Conservation (phyloP, 108 stramenopile genomes). For the Epithemia pelagica region DNA sequence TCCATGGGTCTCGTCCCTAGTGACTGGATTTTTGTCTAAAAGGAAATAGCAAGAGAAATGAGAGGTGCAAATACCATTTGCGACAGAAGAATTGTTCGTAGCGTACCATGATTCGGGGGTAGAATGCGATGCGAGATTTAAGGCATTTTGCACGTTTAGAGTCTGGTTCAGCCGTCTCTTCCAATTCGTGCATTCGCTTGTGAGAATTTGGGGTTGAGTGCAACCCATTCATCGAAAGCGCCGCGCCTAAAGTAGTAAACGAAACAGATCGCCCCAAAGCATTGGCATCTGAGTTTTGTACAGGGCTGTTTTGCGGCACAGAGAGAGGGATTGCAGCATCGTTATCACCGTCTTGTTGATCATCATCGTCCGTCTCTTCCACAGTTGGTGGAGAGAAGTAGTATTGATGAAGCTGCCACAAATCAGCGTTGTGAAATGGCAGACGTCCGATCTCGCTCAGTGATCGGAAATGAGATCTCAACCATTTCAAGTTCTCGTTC, state of each 20-base stretch:
- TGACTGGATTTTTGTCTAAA: conserved; percentile 54
- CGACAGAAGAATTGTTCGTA: neutral
- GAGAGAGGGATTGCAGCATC: neutral
- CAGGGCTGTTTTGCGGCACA: neutral
- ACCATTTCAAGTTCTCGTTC: conserved; percentile 57
- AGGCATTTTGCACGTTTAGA: conserved; percentile 61
- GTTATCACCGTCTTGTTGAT: neutral
- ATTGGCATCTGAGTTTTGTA: conserved; percentile 2
- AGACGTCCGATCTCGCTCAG: conserved; percentile 54
- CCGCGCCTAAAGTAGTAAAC: conserved; percentile 25
- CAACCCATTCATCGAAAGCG: conserved; percentile 24
- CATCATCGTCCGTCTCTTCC: conserved; percentile 24
- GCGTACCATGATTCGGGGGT: conserved; percentile 58
- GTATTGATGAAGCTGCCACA: conserved; percentile 70
- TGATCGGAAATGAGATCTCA: conserved; percentile 54
- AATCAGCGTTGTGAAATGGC: conserved; percentile 64
- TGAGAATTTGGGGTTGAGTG: conserved; percentile 21
- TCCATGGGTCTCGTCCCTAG: conserved; percentile 47
- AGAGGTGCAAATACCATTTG: neutral
- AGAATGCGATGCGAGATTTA: conserved; percentile 65
- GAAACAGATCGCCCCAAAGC: conserved; percentile 17
- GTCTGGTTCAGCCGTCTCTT: conserved; percentile 28
- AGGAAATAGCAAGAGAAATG: neutral
- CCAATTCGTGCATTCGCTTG: conserved; percentile 42
- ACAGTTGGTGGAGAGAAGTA: conserved; percentile 61